Percentiles rank a stretch among this genome's conserved stretches.
Evolutionary conservation across 129 eudicot genomes (phyloP).

Genomic region (Flaveria bidentis): DNA sequence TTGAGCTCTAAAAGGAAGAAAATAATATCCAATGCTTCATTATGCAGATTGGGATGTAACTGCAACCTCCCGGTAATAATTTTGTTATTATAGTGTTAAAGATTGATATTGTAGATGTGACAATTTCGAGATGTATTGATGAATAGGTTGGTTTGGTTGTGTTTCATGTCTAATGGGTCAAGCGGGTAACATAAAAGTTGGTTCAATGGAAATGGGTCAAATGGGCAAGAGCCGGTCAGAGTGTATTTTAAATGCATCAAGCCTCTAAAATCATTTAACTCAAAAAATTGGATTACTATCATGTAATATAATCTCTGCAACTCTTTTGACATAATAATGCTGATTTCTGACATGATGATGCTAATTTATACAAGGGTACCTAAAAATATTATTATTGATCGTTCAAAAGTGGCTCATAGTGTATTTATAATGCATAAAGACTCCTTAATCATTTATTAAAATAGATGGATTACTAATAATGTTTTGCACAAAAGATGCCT

Average conservation of each 20-base stretch:
- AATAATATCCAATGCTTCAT: slow-evolving; percentile 56
- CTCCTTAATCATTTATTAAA: neutral
- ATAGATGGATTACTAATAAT: neutral
- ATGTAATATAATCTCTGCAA: neutral
- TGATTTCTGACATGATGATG: too few relatives aligned
- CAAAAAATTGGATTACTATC: neutral
- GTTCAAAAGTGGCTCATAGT: neutral
- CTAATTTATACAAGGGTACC: neutral
- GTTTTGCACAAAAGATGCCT: neutral
- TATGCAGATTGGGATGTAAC: slow-evolving; percentile 81
- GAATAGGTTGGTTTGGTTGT: neutral
- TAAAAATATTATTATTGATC: neutral
- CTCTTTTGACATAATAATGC: neutral
- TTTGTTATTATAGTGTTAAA: neutral
- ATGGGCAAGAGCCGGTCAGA: neutral
- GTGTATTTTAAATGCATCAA: neutral
- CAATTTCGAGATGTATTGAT: neutral
- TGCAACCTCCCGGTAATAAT: slow-evolving; percentile 64
- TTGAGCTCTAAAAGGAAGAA: slow-evolving; percentile 49
- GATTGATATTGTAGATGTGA: neutral
- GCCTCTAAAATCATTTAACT: neutral
- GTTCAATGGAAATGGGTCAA: neutral
- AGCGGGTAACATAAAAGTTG: neutral
- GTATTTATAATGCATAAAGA: neutral
- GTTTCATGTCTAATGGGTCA: slow-evolving; percentile 12